phyloP scores from a whole-genome alignment of 805 yeast genomes.

The Lachancea cidri region DNA sequence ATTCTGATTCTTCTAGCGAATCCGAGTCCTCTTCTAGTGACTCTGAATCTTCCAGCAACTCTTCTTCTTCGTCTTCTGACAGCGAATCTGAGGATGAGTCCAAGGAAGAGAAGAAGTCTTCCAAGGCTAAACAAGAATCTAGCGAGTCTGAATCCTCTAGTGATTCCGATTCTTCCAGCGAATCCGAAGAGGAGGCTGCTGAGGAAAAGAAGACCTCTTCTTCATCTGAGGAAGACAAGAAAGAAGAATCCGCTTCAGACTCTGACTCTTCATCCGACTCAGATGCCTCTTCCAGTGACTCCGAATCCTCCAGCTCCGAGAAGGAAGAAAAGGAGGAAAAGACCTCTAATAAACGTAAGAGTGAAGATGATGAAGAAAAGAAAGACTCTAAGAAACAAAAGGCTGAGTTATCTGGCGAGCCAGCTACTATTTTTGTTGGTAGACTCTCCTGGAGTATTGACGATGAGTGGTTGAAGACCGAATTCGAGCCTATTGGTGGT shows the following conservation, averaged over 20 bases:
- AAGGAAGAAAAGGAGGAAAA: constrained; percentile 28
- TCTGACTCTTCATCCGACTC: constrained; percentile 15
- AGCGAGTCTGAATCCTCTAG: constrained; percentile 39
- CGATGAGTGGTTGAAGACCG: constrained; percentile 86
- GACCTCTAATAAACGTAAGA: constrained; percentile 33
- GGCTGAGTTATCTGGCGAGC: constrained; percentile 44
- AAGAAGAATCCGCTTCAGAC: constrained; percentile 8
- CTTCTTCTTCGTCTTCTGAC: constrained; percentile 13
- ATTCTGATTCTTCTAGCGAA: constrained; percentile 15
- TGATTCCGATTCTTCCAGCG: constrained; percentile 11
- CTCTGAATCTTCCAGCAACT: constrained; percentile 1
- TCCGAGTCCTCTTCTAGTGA: constrained; percentile 15
- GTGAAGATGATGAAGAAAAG: constrained; percentile 35
- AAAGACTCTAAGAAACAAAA: constrained; percentile 50
- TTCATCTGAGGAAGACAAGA: constrained; percentile 26
- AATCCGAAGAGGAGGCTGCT: constrained; percentile 11
- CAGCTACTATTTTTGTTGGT: constrained; percentile 92
- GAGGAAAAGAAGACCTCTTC: constrained; percentile 18
- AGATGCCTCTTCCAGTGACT: constrained; percentile 26
- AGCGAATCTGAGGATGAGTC: constrained; percentile 27
- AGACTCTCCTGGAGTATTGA: constrained; percentile 96
- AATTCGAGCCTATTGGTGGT: constrained; percentile 80
- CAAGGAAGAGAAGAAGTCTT: constrained; percentile 37
- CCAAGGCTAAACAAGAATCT: constrained; percentile 33
- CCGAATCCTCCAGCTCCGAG: constrained; percentile 22